Evolutionary conservation across 768 basidiomycete species (phyloP).

Genomic region (Punctularia strigosozonata): DNA sequence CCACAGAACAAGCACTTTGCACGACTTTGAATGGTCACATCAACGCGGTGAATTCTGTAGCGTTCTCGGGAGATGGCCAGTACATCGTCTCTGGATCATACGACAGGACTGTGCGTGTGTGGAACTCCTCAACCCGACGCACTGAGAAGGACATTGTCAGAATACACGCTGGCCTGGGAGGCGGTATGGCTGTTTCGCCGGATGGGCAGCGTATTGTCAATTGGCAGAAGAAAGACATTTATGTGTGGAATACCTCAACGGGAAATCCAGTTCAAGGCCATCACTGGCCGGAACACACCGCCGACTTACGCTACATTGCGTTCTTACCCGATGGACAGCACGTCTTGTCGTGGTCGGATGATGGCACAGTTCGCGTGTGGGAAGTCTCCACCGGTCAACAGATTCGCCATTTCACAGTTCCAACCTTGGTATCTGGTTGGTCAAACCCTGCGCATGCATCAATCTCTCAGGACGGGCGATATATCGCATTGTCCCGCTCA

Average conservation of each 20-base stretch:
- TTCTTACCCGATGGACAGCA: slow-evolving; percentile 9
- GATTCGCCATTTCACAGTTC: background rate
- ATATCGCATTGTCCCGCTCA: background rate
- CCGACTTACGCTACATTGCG: slow-evolving; percentile 8
- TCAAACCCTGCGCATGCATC: background rate
- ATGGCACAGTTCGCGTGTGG: background rate
- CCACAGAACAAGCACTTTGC: background rate
- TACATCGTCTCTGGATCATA: slow-evolving; percentile 7
- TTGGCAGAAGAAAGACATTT: background rate
- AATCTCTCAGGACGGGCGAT: background rate
- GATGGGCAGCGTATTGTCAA: background rate
- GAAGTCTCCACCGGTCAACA: background rate
- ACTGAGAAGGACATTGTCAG: slow-evolving; percentile 9
- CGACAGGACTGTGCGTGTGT: slow-evolving; percentile 8
- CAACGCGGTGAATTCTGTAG: slow-evolving; percentile 6
- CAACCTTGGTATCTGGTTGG: background rate
- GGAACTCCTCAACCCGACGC: slow-evolving; percentile 6
- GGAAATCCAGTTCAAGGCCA: background rate
- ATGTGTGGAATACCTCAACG: background rate
- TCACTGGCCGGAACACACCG: slow-evolving; percentile 9
- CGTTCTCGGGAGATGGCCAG: slow-evolving; percentile 12
- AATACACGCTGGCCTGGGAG: background rate
- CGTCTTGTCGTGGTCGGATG: background rate
- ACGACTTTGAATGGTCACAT: slow-evolving; percentile 4
- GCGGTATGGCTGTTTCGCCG: background rate